phyloP scores from a whole-genome alignment of 2,329 filamentous ascomycete genomes.

The Sporothrix protearum region DNA sequence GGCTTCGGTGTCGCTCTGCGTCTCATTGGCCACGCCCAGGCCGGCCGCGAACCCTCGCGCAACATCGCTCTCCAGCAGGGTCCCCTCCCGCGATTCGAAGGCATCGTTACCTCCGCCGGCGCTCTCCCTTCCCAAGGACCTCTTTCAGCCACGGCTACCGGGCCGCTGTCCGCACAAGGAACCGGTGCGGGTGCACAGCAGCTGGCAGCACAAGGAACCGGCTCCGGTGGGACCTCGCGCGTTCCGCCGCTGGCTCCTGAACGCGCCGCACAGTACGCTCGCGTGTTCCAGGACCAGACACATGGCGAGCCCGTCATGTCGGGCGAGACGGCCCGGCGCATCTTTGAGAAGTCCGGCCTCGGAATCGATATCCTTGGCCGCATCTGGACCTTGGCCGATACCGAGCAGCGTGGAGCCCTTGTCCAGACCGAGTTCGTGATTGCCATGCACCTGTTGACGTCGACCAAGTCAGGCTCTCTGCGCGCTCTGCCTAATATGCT shows the following conservation, averaged over 20 bases:
- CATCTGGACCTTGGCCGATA: slow-evolving; percentile 94
- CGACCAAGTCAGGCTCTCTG: slow-evolving; percentile 79
- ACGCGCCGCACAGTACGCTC: slow-evolving; percentile 83
- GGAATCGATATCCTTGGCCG: slow-evolving; percentile 88
- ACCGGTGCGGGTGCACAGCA: slow-evolving; percentile 47
- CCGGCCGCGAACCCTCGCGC: slow-evolving; percentile 72
- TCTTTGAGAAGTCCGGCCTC: slow-evolving; percentile 89
- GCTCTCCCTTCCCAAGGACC: slow-evolving; percentile 32
- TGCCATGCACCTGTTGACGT: slow-evolving; percentile 94
- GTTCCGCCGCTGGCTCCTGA: slow-evolving; percentile 85
- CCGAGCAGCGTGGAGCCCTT: slow-evolving; percentile 83
- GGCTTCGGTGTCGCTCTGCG: slow-evolving; percentile 91
- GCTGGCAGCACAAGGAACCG: slow-evolving; percentile 32
- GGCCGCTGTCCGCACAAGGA: slow-evolving; percentile 51
- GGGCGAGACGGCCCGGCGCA: slow-evolving; percentile 83
- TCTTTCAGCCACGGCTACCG: slow-evolving; percentile 32
- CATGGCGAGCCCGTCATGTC: slow-evolving; percentile 69
- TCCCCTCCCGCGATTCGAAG: slow-evolving; percentile 90
- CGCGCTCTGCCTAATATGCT: slow-evolving; percentile 74
- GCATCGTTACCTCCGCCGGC: slow-evolving; percentile 44
- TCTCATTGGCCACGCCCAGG: slow-evolving; percentile 93
- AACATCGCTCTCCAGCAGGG: slow-evolving; percentile 81
- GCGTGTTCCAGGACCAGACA: slow-evolving; percentile 86
- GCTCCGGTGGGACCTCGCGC: slow-evolving; percentile 61
- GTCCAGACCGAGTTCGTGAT: slow-evolving; percentile 92